Base-by-base conservation (phyloP, 2,329 filamentous ascomycete genomes). In the Claviceps pazoutovae region DNA sequence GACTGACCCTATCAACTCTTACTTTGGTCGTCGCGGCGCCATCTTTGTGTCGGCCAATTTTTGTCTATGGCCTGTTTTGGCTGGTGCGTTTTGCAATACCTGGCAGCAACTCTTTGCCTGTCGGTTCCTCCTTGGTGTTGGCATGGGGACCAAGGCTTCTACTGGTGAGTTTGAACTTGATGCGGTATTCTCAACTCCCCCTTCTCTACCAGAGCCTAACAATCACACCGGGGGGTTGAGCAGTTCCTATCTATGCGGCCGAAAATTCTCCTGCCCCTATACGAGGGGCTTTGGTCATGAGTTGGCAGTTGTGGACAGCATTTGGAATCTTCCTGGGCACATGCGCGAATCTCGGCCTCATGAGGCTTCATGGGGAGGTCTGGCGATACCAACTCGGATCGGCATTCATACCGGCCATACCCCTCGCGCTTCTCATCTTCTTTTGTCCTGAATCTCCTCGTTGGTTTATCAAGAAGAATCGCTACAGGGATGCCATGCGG, bases 271-370 rank as follows among this genome's bases (percentile, higher is more conserved):
- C 85, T 0, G 80, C 84, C 1, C 65, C 73, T 1, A 82, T 88
- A 51, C 79, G 85, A 62, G 84, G 85, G 56, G 85, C 83, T 7
- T 72, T 93, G 17, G 85, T 90, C 56, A 91, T 91, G 86, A 82
- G 82, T 56, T 91, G 86, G 86, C 69, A 90, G 67, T 70, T 84
- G 65, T 84, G 80, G 78, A 81, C 75, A 2, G 75, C 75, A 2
- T 78, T 82, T 59, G 79, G 79, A 46, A 81, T 82, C 56, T 74
- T 80, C 57, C 66, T 80, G 16, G 82, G 82, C 34, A 83, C 76
- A 49, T 76, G 73, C 49, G 75, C 75, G 54, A 82, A 83, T 72
- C 64, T 79, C 71, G 65, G 78, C 62, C 61, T 65, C 21, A 61
- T 59, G 23, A 61, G 58, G 21, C 57, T 69, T 13, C 62, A 61